Percentiles rank a stretch among this genome's conserved stretches.
These are phyloP conservation scores for Claviceps cyperi DNA, from an alignment of 2,329 filamentous ascomycete genomes.

Conservation along the genomic window DNA sequence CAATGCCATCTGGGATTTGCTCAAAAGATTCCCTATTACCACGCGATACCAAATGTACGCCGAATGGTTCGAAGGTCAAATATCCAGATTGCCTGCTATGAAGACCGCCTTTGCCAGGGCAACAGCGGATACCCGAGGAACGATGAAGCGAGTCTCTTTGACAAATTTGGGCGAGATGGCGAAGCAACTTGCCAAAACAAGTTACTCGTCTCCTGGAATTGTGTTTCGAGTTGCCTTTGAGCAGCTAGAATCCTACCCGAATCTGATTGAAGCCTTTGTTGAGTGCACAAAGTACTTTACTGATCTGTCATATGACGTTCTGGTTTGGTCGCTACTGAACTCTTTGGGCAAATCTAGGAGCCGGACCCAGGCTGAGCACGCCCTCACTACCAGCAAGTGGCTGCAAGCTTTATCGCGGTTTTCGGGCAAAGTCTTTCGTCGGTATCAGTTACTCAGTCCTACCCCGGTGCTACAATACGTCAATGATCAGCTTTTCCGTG, in stretches of 20 bases:
- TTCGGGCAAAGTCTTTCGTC: slow-evolving; percentile 75
- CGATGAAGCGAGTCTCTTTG: slow-evolving; percentile 78
- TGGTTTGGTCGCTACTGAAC: slow-evolving; percentile 84
- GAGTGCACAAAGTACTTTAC: slow-evolving; percentile 93
- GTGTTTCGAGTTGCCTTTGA: slow-evolving; percentile 81
- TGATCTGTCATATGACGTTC: slow-evolving; percentile 77
- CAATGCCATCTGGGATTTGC: slow-evolving; percentile 72
- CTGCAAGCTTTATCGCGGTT: slow-evolving; percentile 81
- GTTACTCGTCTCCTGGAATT: slow-evolving; percentile 76
- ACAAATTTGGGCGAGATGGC: slow-evolving; percentile 80
- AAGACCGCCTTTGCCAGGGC: slow-evolving; percentile 64
- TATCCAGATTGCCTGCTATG: slow-evolving; percentile 63
- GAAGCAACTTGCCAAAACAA: slow-evolving; percentile 79
- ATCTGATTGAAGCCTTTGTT: slow-evolving; percentile 86
- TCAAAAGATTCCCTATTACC: slow-evolving; percentile 62
- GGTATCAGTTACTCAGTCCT: slow-evolving; percentile 71
- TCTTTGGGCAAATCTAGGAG: slow-evolving; percentile 49
- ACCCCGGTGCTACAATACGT: slow-evolving; percentile 83
- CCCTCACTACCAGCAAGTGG: slow-evolving; percentile 76
- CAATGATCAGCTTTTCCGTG: slow-evolving; percentile 62
- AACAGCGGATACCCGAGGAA: slow-evolving; percentile 64
- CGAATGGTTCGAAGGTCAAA: slow-evolving; percentile 77
- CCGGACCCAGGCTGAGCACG: slow-evolving; percentile 46
- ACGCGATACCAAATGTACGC: slow-evolving; percentile 79
- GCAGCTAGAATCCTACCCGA: slow-evolving; percentile 88